Conservation (phyloP, 2,329 filamentous ascomycete species). For the Colletotrichum spinosum region DNA sequence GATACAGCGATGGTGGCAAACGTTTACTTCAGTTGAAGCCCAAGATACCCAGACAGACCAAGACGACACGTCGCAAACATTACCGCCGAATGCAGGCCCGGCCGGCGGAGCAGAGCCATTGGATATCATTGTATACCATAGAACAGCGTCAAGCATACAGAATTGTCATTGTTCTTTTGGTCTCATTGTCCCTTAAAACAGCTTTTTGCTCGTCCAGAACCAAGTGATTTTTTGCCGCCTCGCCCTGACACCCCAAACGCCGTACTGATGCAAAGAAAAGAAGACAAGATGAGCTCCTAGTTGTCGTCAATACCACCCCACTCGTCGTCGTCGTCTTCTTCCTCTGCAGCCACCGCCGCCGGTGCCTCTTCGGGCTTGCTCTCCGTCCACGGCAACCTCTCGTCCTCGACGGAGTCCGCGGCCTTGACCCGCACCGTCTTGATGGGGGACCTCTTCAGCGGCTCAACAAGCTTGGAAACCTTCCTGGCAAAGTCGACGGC, state of each 20-base stretch:
- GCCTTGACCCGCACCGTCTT: conserved; percentile 80
- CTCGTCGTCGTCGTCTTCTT: conserved; percentile 51
- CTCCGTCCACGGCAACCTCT: conserved; percentile 75
- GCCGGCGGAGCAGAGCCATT: conserved; percentile 25
- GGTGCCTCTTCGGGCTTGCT: conserved; percentile 47
- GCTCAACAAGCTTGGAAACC: conserved; percentile 67
- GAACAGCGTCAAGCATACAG: conserved; percentile 29
- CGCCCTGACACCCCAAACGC: conserved; percentile 25
- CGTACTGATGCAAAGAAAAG: conserved; percentile 32
- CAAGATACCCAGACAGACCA: conserved; percentile 37
- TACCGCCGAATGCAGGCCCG: conserved; percentile 1
- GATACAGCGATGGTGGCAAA: background rate
- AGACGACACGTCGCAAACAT: conserved; percentile 16
- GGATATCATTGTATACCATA: conserved; percentile 34
- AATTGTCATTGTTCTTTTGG: conserved; percentile 8
- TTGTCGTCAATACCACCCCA: conserved; percentile 38
- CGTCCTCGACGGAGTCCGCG: conserved; percentile 78
- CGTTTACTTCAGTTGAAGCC: conserved; percentile 6
- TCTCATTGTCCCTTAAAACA: conserved; percentile 7
- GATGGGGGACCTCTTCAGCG: conserved; percentile 68
- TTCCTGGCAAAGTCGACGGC: conserved; percentile 62
- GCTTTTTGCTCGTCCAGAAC: conserved; percentile 5
- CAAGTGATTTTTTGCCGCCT: conserved; percentile 11
- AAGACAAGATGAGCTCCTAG: conserved; percentile 1
- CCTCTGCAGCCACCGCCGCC: conserved; percentile 48